Conservation (phyloP, 2,329 filamentous ascomycete species). For the Acarospora socialis region DNA sequence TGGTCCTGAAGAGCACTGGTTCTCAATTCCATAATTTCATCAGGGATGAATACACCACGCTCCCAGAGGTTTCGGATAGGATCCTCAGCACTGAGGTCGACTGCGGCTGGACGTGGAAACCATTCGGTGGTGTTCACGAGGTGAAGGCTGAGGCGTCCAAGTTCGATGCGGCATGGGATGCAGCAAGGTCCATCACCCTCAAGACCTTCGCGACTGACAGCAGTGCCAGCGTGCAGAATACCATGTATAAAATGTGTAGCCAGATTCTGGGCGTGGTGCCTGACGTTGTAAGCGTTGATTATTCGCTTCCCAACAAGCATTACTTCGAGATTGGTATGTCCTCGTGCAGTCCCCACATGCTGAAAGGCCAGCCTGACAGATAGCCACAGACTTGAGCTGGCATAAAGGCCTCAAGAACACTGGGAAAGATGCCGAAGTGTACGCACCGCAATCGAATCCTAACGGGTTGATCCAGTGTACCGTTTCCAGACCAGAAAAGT, state of each 20-base stretch:
- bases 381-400: constrained; percentile 68
- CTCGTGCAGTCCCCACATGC: neutral
- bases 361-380: constrained; percentile 11
- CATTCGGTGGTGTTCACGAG: constrained; percentile 50
- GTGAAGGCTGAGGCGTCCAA: constrained; percentile 48
- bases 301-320: constrained; percentile 91
- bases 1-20: constrained; percentile 91
- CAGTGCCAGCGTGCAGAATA: constrained; percentile 86
- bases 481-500: constrained; percentile 35
- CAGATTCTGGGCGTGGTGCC: constrained; percentile 66
- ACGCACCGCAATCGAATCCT: constrained; percentile 79
- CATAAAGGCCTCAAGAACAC: constrained; percentile 92
- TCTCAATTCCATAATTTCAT: constrained; percentile 93
- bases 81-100: constrained; percentile 92
- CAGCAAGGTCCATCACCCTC: constrained; percentile 73
- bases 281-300: constrained; percentile 58
- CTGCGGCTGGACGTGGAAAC: constrained; percentile 71
- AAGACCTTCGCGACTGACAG: constrained; percentile 81
- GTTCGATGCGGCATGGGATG: constrained; percentile 68
- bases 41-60: constrained; percentile 81
- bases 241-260: constrained; percentile 98
- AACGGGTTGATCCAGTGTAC: constrained; percentile 95
- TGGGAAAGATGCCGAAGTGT: constrained; percentile 88
- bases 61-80: constrained; percentile 84
- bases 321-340: constrained; percentile 86